These are phyloP conservation scores for Auriscalpium orientale DNA, from an alignment of 768 basidiomycete species.

Conservation along the genomic window DNA sequence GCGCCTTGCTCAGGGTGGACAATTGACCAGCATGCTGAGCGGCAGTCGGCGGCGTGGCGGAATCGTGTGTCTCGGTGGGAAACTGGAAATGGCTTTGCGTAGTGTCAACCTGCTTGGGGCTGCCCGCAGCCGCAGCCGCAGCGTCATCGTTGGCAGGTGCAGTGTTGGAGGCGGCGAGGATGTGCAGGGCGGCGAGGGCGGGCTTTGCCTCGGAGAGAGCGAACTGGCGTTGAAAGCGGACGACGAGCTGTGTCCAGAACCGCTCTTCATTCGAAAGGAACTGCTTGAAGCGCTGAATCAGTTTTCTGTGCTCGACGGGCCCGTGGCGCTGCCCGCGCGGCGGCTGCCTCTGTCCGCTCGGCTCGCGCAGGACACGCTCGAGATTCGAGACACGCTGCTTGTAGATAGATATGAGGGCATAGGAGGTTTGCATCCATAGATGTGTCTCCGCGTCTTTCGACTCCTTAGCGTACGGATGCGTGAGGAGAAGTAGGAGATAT, in stretches of 20 bases:
- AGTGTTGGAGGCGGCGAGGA: conserved; percentile 33
- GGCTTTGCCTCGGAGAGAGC: conserved; percentile 56
- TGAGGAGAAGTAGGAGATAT: conserved; percentile 61
- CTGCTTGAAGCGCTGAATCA: conserved; percentile 81
- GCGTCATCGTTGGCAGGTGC: conserved; percentile 20
- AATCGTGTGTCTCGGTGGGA: conserved; percentile 43
- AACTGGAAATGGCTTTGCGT: conserved; percentile 55
- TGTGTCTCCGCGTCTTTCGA: conserved; percentile 75
- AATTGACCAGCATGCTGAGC: conserved; percentile 57
- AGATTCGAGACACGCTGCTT: conserved; percentile 65
- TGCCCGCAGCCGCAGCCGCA: conserved; percentile 18
- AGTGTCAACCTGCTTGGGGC: conserved; percentile 15
- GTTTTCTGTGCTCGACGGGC: conserved; percentile 77
- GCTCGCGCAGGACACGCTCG: conserved; percentile 31
- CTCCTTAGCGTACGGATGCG: conserved; percentile 62
- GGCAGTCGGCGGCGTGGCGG: conserved; percentile 28
- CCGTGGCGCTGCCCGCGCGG: conserved; percentile 40
- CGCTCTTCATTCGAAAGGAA: conserved; percentile 87
- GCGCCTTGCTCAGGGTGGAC: conserved; percentile 75
- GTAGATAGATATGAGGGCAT: conserved; percentile 76
- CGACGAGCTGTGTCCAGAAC: conserved; percentile 80
- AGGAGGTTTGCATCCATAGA: conserved; percentile 91
- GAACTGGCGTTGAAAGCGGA: conserved; percentile 68
- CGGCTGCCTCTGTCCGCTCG: conserved; percentile 25
- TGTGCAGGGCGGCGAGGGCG: conserved; percentile 49